Evolutionary conservation across 768 basidiomycete genomes (phyloP).

Genomic region (Leucocoprinus birnbaumii): DNA sequence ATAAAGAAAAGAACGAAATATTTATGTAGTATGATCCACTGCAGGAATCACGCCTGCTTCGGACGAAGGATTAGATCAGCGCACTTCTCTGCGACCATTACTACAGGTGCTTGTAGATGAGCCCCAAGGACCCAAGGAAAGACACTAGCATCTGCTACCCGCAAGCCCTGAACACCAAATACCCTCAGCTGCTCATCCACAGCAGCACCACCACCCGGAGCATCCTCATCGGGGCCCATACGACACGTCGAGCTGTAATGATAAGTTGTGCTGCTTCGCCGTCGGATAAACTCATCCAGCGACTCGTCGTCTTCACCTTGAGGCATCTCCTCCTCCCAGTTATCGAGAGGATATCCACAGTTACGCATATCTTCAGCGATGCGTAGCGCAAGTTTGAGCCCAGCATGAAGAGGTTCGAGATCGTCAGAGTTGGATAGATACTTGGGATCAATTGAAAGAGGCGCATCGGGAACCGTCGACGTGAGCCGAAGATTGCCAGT

Average conservation of each 20-base stretch:
- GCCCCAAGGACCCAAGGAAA: conserved; percentile 36
- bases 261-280: conserved; percentile 42
- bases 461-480: conserved; percentile 37
- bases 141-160: conserved; percentile 48
- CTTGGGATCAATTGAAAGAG: conserved; percentile 43
- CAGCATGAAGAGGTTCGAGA: conserved; percentile 37
- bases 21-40: too few relatives aligned
- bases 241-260: conserved; percentile 45
- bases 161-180: conserved; percentile 39
- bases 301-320: conserved; percentile 38
- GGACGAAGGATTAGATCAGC: conserved; percentile 26
- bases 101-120: conserved; percentile 31
- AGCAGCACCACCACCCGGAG: conserved; percentile 32
- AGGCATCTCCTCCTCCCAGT: conserved; percentile 34
- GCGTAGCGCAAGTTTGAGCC: conserved; percentile 34
- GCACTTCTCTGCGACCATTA: conserved; percentile 35
- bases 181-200: conserved; percentile 36
- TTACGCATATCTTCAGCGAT: conserved; percentile 38
- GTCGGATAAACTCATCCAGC: conserved; percentile 32
- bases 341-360: conserved; percentile 26
- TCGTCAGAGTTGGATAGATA: conserved; percentile 42
- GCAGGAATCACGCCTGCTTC: background rate
- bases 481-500: conserved; percentile 35
- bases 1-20: too few relatives aligned
- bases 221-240: conserved; percentile 37